These are phyloP conservation scores for Brachypodium distachyon DNA, from an alignment of 202 grass and related monocot species.

Conservation along the genomic window DNA sequence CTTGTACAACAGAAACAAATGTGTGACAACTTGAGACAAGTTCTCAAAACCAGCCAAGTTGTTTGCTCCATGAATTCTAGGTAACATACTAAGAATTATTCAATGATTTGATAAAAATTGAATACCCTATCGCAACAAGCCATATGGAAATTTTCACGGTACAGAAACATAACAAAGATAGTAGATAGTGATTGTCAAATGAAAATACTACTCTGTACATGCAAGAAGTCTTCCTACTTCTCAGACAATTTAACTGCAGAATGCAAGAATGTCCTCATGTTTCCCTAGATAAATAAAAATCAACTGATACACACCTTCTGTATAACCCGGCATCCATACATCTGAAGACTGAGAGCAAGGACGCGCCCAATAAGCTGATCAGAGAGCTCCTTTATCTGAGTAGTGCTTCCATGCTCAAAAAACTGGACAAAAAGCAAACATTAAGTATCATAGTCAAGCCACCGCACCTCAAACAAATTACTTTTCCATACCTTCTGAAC, in stretches of 20 bases:
- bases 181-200: neutral
- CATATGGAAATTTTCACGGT: neutral
- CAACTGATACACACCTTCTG: conserved; percentile 54
- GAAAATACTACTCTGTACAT: neutral
- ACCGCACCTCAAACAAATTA: neutral
- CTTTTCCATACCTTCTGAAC: conserved; percentile 67
- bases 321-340: conserved; percentile 96
- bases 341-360: conserved; percentile 85
- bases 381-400: conserved; percentile 79
- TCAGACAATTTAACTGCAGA: neutral
- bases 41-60: neutral
- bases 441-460: neutral
- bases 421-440: conserved; percentile 41
- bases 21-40: neutral
- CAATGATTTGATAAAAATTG: neutral
- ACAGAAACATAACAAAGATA: neutral
- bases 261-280: neutral
- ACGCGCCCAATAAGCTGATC: conserved; percentile 68
- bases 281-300: neutral
- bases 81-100: neutral
- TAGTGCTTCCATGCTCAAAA: conserved; percentile 90
- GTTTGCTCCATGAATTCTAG: neutral
- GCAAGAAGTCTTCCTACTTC: neutral
- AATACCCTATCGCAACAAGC: no score
- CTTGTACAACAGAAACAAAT: neutral